A percentile compares a stretch with the other conserved stretches of the same genome.
Evolutionary conservation across 176 grass and related monocot genomes (phyloP).

Genomic region (Zea luxurians): DNA sequence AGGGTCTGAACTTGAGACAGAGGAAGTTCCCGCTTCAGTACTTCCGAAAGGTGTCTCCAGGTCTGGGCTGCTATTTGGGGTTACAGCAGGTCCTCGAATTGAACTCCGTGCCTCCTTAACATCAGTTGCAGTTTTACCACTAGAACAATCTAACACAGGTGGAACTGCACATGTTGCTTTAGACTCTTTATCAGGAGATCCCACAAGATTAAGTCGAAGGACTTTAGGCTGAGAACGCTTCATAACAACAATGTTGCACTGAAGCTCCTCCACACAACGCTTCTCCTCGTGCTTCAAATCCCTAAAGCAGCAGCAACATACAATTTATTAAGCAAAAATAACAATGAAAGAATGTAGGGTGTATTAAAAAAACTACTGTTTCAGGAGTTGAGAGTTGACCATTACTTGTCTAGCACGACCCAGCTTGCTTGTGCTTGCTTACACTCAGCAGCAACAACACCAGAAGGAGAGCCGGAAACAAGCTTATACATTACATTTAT

Average conservation of each 20-base stretch:
- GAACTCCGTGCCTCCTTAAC: constrained; percentile 54
- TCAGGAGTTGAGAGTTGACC: constrained; percentile 13
- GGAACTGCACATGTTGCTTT: constrained; percentile 39
- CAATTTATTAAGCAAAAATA: constrained; percentile 22
- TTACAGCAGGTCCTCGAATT: constrained; percentile 82
- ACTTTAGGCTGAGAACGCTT: constrained; percentile 97
- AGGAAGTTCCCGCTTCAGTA: constrained; percentile 89
- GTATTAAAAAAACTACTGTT: constrained; percentile 26
- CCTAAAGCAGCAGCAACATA: constrained; percentile 51
- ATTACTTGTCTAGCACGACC: constrained; percentile 99
- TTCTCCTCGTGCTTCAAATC: constrained; percentile 97
- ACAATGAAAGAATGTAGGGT: constrained; percentile 9
- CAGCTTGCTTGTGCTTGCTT: constrained; percentile 87
- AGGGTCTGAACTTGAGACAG: constrained; percentile 95
- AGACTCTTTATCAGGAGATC: constrained; percentile 75
- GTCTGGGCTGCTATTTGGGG: constrained; percentile 89
- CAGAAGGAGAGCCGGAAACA: constrained; percentile 79
- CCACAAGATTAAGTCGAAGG: constrained; percentile 86
- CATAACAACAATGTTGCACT: constrained; percentile 98
- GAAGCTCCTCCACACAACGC: constrained; percentile 84
- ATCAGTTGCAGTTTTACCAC: constrained; percentile 45
- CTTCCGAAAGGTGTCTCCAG: constrained; percentile 72
- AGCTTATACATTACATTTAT: constrained; percentile 84
- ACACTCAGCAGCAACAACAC: constrained; percentile 82
- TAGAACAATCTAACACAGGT: constrained; percentile 37